Conservation (phyloP, 768 basidiomycete species). For the Dentipellis fragilis region DNA sequence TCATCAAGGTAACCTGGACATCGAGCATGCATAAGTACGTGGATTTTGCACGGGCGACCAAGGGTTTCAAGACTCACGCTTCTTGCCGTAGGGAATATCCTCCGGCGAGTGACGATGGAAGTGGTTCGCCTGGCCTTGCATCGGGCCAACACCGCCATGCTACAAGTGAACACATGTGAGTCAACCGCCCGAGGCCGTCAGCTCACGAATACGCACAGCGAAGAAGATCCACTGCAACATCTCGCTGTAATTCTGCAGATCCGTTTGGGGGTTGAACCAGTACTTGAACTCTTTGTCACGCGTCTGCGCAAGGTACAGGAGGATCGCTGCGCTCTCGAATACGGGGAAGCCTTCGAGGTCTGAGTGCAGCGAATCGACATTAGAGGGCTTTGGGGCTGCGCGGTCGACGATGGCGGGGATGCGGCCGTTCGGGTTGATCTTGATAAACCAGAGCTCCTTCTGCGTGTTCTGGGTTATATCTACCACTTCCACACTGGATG, state of each 20-base stretch:
- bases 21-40: constrained; percentile 10
- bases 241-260: constrained; percentile 57
- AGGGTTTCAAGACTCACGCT: constrained; percentile 32
- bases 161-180: constrained; percentile 18
- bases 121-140: constrained; percentile 81
- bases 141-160: constrained; percentile 81
- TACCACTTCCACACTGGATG: constrained; percentile 30
- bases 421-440: constrained; percentile 62
- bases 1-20: constrained; percentile 65
- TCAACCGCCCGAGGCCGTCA: neutral
- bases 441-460: constrained; percentile 75
- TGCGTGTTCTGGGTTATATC: constrained; percentile 57
- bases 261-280: constrained; percentile 42
- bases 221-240: constrained; percentile 86
- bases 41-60: neutral
- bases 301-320: constrained; percentile 73
- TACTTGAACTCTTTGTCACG: constrained; percentile 74
- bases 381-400: constrained; percentile 21
- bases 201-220: constrained; percentile 30
- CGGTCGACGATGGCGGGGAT: constrained; percentile 63
- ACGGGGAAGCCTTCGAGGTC: constrained; percentile 44
- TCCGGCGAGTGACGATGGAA: constrained; percentile 58
- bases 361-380: neutral
- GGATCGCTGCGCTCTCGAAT: constrained; percentile 74
- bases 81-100: constrained; percentile 60